Evolutionary conservation across 352 stramenopile genomes (phyloP), one percentile per base, ranked within the genome.

Genomic region (Phytophthora syringae): DNA sequence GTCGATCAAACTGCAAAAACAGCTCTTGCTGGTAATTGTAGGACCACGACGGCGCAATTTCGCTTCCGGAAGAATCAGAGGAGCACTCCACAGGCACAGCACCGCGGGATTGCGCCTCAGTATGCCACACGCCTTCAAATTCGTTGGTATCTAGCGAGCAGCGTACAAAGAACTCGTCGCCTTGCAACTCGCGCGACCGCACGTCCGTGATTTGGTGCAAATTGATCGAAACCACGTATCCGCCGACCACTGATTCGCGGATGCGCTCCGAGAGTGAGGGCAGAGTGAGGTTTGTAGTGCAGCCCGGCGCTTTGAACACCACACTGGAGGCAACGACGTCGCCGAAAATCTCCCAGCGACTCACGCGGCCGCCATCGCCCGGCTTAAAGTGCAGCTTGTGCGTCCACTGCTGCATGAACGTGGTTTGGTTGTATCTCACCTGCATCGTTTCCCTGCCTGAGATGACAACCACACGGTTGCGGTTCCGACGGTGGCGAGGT

Each of bases 361-460:
- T 89, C 27, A 84, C 74, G 52, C 64, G 67, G 10, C 67, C 67
- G 21, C 53, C 44, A 32, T 73, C 72, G 13, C 36, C 54, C 28
- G 77, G 71, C 56, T 92, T 92, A 51, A 95, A 92, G 61, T 95
- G 82, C 40, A 95, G 74, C 50, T 95, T 94, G 71, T 95, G 87
- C 18, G 76, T 89, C 74, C 86, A 93, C 48, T 93, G 85, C 70
- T 95, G 87, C 82, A 93, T 91, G 61, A 95, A 95, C 13, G 82
- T 92, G 7, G 84, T 87, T 34, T 94, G 83, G 50, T 91, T 92
- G 60, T 80, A 80, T 12, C 87, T 85, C 47, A 94, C 87, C 53
- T 92, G 85, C 84, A 95, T 94, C 4, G 82, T 93, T 67, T 95
- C 87, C 16, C 82, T 82, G 20, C 87, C 87, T 0, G 79, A 81